Base-by-base conservation (phyloP, 768 basidiomycete genomes). In the Tulasnella sp. region DNA sequence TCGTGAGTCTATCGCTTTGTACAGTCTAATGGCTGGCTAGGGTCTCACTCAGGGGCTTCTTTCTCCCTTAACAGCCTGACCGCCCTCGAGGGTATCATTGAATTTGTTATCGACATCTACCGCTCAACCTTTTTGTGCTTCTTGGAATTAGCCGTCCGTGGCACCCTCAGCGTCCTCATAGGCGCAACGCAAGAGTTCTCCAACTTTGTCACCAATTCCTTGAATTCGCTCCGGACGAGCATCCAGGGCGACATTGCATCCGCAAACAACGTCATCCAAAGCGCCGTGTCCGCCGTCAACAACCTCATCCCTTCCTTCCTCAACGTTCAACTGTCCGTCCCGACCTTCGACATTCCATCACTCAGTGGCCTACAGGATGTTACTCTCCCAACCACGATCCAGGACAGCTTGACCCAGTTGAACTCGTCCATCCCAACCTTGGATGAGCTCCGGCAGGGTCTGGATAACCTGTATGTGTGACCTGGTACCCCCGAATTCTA, bases 61-160 rank as follows among this genome's bases (percentile, higher is more conserved):
- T 52, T 52, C 12, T 52, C 52, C 52, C 21, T 12, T 52, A 94
- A 56, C 86, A 83, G 94, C 2, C 86, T 98, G 78, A 97, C 94
- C 0, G 87, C 91, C 48, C 92, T 97, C 90, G 95, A 98, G 84
- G 91, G 88, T 0, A 89, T 97, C 83, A 92, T 96, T 85, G 95
- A 94, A 83, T 98, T 99, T 85, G 89, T 98, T 81, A 90, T 99
- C 81, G 93, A 95, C 85, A 90, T 92, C 71, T 99, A 98, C 84
- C 92, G 96, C 56, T 97, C 96, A 3, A 94, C 97, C 3, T 92
- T 97, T 83, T 88, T 99, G 76, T 99, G 97, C 85, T 96, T 98
- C 82, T 86, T 98, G 81, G 96, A 99, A 85, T 88, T 99, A 68
- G 91, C 94, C 34, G 91, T 99, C 14, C 89, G 91, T 39, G 96